A percentile compares a stretch with the other conserved stretches of the same genome.
Evolutionary conservation across 2,329 filamentous ascomycete genomes (phyloP).

Genomic region (Aspergillus flavus): DNA sequence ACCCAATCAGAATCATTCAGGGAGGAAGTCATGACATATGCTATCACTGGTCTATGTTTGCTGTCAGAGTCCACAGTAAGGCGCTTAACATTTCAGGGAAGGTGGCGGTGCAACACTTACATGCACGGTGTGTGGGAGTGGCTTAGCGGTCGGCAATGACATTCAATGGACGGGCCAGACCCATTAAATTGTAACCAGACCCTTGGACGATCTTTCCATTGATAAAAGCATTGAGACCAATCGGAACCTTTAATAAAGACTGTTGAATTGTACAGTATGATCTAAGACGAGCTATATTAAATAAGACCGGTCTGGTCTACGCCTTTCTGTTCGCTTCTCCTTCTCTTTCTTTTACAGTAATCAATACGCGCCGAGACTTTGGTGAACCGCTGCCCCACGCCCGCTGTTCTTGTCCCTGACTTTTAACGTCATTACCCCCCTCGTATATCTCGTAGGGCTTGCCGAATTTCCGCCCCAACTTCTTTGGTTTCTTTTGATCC

Average conservation of each 20-base stretch:
- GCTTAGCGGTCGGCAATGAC: slow-evolving; percentile 12
- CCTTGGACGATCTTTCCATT: neutral
- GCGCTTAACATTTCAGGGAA: neutral
- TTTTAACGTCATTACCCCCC: slow-evolving; percentile 17
- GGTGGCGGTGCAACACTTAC: slow-evolving; percentile 20
- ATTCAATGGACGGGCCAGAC: slow-evolving; percentile 1
- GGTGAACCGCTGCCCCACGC: slow-evolving; percentile 17
- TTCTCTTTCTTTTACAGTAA: neutral
- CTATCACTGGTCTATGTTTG: neutral
- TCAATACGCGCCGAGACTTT: neutral
- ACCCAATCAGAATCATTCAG: neutral
- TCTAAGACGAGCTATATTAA: neutral
- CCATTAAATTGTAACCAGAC: neutral
- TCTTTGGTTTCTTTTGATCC: neutral
- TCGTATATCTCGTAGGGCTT: slow-evolving; percentile 11
- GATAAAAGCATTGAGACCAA: neutral
- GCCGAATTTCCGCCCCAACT: slow-evolving; percentile 9
- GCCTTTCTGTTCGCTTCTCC: neutral
- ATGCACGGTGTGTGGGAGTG: slow-evolving; percentile 10
- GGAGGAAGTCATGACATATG: neutral
- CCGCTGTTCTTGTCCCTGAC: slow-evolving; percentile 7
- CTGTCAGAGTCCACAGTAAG: neutral
- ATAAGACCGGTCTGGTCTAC: neutral
- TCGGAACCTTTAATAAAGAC: neutral
- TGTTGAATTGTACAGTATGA: neutral